phyloP scores from a whole-genome alignment of 2,329 filamentous ascomycete genomes.

The Penicillium sp. region DNA sequence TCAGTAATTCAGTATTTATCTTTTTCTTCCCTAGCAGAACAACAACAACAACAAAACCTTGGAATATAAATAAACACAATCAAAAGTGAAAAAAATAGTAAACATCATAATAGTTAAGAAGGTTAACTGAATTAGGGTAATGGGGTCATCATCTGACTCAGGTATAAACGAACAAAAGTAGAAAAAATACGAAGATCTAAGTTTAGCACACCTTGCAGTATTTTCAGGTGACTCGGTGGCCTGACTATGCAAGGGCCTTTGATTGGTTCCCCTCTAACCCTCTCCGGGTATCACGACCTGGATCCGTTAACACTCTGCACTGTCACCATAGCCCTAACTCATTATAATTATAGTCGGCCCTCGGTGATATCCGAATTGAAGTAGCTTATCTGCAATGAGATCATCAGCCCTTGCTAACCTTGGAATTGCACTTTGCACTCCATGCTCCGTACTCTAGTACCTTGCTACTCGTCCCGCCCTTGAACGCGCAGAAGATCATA shows the following conservation, averaged over 20 bases:
- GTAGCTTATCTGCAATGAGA: neutral
- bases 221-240: slow-evolving; percentile 26
- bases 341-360: neutral
- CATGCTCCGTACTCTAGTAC: too few relatives aligned
- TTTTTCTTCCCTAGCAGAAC: too few relatives aligned
- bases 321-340: slow-evolving; percentile 26
- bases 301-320: slow-evolving; percentile 29
- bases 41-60: too few relatives aligned
- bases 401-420: neutral
- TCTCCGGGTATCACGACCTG: slow-evolving; percentile 4
- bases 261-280: slow-evolving; percentile 18
- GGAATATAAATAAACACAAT: too few relatives aligned
- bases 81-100: too few relatives aligned
- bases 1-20: too few relatives aligned
- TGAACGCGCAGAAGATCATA: slow-evolving; percentile 6
- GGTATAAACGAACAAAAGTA: neutral
- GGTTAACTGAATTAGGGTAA: neutral
- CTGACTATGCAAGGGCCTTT: slow-evolving; percentile 25
- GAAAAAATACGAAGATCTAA: slow-evolving; percentile 16
- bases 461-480: too few relatives aligned
- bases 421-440: neutral
- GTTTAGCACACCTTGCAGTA: slow-evolving; percentile 27
- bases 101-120: neutral
- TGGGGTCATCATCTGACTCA: slow-evolving; percentile 3
- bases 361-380: neutral